A percentile compares a stretch with the other conserved stretches of the same genome.
These are phyloP conservation scores for Phytophthora citricola DNA, from an alignment of 352 stramenopile species.

Conservation along the genomic window DNA sequence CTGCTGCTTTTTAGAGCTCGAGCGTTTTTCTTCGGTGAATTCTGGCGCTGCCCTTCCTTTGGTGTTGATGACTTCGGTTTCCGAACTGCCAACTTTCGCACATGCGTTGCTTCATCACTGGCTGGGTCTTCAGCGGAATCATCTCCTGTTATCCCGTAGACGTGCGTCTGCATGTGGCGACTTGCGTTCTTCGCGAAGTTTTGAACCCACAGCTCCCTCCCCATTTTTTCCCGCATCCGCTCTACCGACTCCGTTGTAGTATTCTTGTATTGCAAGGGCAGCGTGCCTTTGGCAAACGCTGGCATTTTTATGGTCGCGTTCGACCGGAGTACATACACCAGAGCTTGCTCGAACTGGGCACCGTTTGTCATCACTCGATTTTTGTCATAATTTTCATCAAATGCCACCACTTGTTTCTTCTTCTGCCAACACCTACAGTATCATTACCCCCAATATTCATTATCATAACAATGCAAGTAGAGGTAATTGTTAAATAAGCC, in stretches of 20 bases:
- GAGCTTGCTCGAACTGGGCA: conserved; percentile 34
- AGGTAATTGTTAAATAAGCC: neutral
- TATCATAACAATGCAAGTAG: neutral
- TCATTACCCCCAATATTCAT: neutral
- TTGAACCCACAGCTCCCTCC: conserved; percentile 29
- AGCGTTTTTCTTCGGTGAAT: conserved; percentile 19
- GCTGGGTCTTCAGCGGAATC: neutral
- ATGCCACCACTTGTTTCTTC: conserved; percentile 27
- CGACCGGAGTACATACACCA: conserved; percentile 30
- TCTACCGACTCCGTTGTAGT: conserved; percentile 26
- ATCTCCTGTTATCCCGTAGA: conserved; percentile 16
- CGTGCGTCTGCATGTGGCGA: conserved; percentile 31
- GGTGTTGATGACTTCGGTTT: conserved; percentile 6
- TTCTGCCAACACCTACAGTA: conserved; percentile 35
- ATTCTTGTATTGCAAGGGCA: conserved; percentile 35
- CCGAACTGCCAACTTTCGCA: conserved; percentile 18
- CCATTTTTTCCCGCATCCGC: conserved; percentile 29
- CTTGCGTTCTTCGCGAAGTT: conserved; percentile 43
- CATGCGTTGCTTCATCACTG: conserved; percentile 2
- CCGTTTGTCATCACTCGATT: conserved; percentile 41
- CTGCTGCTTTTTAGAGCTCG: conserved; percentile 1
- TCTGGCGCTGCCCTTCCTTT: neutral
- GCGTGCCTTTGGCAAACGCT: conserved; percentile 31
- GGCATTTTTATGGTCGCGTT: conserved; percentile 42
- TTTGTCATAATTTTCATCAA: conserved; percentile 35